phyloP scores from a whole-genome alignment of 148 eudicot species.

The Vaccinium corymbosum region DNA sequence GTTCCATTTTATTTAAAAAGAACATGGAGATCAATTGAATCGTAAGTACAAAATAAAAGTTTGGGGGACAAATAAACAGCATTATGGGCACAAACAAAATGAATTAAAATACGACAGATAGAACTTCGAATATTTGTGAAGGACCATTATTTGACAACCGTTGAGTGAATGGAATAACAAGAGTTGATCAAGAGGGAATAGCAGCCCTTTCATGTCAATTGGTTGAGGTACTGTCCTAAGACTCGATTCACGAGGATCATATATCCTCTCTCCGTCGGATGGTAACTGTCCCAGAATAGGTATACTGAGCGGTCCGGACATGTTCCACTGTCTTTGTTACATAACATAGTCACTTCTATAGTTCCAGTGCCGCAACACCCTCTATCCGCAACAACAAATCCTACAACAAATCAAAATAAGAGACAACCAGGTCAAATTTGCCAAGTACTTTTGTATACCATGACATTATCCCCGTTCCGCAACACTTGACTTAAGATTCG shows the following conservation, averaged over 20 bases:
- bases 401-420: constrained; percentile 9
- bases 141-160: not conserved
- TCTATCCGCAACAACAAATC: constrained; percentile 28
- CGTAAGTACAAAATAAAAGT: not conserved
- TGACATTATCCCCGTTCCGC: not conserved
- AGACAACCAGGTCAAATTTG: not conserved
- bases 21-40: not conserved
- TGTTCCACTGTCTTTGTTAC: constrained; percentile 31
- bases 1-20: not conserved
- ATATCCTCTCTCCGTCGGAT: constrained; percentile 51
- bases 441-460: not conserved
- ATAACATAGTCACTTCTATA: constrained; percentile 32
- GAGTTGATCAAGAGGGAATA: not conserved
- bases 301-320: constrained; percentile 35
- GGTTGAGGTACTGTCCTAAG: constrained; percentile 12
- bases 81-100: not conserved
- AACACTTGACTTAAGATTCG: no score
- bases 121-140: not conserved
- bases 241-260: constrained; percentile 11
- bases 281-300: constrained; percentile 59
- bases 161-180: not conserved
- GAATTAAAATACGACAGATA: not conserved
- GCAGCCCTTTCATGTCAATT: not conserved
- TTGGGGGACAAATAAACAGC: not conserved
- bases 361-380: constrained; percentile 56